Base-by-base conservation (phyloP, 2,329 filamentous ascomycete genomes). In the Nannizzia gypsea region DNA sequence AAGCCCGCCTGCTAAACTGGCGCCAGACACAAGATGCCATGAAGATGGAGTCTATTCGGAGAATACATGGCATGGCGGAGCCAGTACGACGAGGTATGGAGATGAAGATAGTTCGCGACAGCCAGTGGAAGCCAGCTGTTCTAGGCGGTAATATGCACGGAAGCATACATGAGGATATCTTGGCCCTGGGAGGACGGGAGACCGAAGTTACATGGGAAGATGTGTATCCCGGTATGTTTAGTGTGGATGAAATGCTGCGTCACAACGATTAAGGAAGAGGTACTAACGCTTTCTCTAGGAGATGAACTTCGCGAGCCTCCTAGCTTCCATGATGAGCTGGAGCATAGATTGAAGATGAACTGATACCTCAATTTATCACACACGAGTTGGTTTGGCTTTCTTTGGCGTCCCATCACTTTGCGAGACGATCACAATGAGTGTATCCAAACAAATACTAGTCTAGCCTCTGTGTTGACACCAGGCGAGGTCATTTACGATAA, bases 11-110 rank as follows among this genome's bases (percentile, higher is more conserved):
- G 61, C 83, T 86, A 70, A 83, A 85, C 71, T 99, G 93, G 93
- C 89, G 92, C 75, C 80, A 86, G 61, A 96, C 91, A 46, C 92
- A 96, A 77, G 87, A 96, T 68, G 74, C 79, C 36, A 76, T 96
- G 72, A 93, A 95, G 76, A 93, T 96, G 88, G 85, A 91, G 77
- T 81, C 85, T 58, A 83, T 97, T 68, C 85, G 90, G 65, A 88
- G 90, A 66, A 86, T 89, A 54, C 97, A 90, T 74, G 93, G 93
- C 65, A 86, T 96, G 68, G 89, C 88, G 26, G 93, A 97, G 81
- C 93, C 93, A 2, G 85, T 97, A 68, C 85, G 90, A 60, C 84
- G 92, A 59, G 89, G 87, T 63, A 96, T 99, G 93, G 93, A 99
- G 80, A 81, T 96, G 73, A 89, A 90, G 82, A 92, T 95, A 71